phyloP scores from a whole-genome alignment of 208 protist genomes.

The Wallacemonas sp. region DNA sequence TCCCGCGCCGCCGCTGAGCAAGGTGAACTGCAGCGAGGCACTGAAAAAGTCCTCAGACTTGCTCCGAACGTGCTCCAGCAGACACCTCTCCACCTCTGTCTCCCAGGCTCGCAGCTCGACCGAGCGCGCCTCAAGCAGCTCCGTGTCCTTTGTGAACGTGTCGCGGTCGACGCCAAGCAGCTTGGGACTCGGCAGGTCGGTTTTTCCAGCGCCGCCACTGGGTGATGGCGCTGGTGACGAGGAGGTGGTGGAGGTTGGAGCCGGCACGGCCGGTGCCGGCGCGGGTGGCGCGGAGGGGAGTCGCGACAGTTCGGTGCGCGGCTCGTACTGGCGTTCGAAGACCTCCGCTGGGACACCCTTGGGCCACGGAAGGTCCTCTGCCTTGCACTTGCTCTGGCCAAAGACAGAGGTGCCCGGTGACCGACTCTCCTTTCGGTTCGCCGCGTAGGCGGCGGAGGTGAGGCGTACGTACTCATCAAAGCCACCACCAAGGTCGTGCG shows the following conservation, averaged over 20 bases:
- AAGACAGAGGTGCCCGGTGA: not conserved
- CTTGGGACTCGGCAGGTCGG: not conserved
- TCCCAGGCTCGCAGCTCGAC: conserved; percentile 77
- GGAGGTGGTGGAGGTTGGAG: not conserved
- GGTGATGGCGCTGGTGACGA: too few species aligned
- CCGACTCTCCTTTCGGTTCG: conserved; percentile 55
- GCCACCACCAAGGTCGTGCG: conserved; percentile 43
- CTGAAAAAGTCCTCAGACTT: conserved; percentile 85
- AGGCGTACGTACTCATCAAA: conserved; percentile 70
- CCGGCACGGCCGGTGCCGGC: not conserved
- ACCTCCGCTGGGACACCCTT: conserved; percentile 51
- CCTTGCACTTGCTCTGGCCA: not conserved
- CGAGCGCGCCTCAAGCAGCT: conserved; percentile 64
- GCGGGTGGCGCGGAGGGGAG: conserved; percentile 11
- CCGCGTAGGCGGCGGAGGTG: conserved; percentile 64
- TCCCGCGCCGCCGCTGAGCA: conserved; percentile 54
- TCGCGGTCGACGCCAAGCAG: conserved; percentile 20
- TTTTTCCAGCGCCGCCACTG: too few species aligned
- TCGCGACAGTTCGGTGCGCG: conserved; percentile 21
- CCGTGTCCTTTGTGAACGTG: conserved; percentile 69
- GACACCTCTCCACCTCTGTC: conserved; percentile 64
- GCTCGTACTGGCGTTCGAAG: conserved; percentile 35
- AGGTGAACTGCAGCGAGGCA: conserved; percentile 61
- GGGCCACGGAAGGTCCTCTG: conserved; percentile 61
- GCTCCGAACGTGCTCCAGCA: conserved; percentile 84